Conservation (phyloP, 1,284 basidiomycete species). For the Microbotryum scabiosae region DNA sequence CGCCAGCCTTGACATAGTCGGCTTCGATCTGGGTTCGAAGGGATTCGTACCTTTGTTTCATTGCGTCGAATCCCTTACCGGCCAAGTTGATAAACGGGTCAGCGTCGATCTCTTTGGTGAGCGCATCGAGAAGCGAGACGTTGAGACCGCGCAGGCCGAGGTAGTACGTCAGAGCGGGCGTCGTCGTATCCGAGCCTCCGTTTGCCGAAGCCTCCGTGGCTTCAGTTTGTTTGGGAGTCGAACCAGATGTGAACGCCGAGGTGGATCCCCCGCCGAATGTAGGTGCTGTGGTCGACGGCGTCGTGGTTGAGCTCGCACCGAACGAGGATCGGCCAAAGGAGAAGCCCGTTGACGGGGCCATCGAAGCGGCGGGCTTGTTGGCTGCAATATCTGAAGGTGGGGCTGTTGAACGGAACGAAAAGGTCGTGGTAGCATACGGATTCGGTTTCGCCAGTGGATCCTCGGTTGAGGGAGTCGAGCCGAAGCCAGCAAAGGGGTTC, state of each 20-base stretch:
- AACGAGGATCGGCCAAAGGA: constrained; percentile 25
- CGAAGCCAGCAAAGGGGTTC: constrained; percentile 22
- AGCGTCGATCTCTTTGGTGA: constrained; percentile 55
- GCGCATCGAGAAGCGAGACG: constrained; percentile 55
- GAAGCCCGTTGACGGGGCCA: constrained; percentile 12
- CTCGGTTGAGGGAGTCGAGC: not conserved
- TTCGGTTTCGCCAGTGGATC: constrained; percentile 1
- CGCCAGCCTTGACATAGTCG: constrained; percentile 19
- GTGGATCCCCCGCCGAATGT: constrained; percentile 3
- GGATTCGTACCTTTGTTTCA: constrained; percentile 59
- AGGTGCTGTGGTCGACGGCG: constrained; percentile 10
- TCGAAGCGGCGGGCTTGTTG: constrained; percentile 1
- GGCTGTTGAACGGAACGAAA: constrained; percentile 15
- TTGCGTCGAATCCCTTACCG: constrained; percentile 25
- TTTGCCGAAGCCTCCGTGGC: constrained; percentile 37
- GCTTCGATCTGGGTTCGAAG: constrained; percentile 53
- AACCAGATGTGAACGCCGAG: constrained; percentile 26
- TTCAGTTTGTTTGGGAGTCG: constrained; percentile 9
- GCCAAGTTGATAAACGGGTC: constrained; percentile 70
- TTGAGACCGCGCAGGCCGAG: constrained; percentile 72
- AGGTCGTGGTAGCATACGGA: constrained; percentile 7
- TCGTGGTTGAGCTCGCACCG: not conserved
- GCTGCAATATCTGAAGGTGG: constrained; percentile 11
- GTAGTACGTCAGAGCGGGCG: constrained; percentile 51
- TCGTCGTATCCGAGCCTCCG: not conserved